Conservation (phyloP, 2,329 filamentous ascomycete species). For the Stachybotrys chartarum region DNA sequence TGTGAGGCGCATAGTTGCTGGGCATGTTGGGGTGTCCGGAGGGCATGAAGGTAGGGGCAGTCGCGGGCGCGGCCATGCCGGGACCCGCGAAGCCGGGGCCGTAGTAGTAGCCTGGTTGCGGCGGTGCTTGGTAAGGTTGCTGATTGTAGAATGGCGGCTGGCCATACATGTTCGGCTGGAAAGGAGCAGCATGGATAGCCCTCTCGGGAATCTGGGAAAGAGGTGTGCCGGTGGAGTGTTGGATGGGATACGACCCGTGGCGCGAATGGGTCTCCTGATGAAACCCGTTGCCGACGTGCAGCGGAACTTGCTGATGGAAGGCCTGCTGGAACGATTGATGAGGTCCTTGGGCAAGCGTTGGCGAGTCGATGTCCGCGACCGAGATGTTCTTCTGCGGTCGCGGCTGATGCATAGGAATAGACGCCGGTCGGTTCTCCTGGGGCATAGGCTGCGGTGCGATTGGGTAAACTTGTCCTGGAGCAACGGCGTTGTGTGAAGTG, state of each 20-base stretch:
- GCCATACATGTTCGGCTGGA: slow-evolving; percentile 68
- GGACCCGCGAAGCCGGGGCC: slow-evolving; percentile 41
- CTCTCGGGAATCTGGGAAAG: slow-evolving; percentile 89
- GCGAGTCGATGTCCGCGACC: slow-evolving; percentile 85
- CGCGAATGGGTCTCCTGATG: slow-evolving; percentile 56
- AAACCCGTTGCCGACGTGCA: slow-evolving; percentile 56
- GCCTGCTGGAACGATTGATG: slow-evolving; percentile 77
- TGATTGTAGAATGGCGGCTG: slow-evolving; percentile 51
- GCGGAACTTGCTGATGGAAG: slow-evolving; percentile 90
- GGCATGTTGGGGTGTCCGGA: slow-evolving; percentile 39
- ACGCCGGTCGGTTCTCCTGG: slow-evolving; percentile 45
- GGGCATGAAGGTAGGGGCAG: slow-evolving; percentile 51
- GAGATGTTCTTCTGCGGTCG: slow-evolving; percentile 92
- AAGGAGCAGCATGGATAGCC: slow-evolving; percentile 82
- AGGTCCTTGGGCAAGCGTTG: slow-evolving; percentile 49
- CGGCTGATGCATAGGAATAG: slow-evolving; percentile 81
- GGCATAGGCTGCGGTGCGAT: slow-evolving; percentile 47
- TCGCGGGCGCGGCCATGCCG: slow-evolving; percentile 47
- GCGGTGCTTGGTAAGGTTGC: slow-evolving; percentile 30
- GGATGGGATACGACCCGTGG: slow-evolving; percentile 62
- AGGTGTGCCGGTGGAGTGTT: slow-evolving; percentile 69
- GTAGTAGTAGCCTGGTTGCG: slow-evolving; percentile 63
- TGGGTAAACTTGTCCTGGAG: slow-evolving; percentile 51
- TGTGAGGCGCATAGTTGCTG: slow-evolving; percentile 31
- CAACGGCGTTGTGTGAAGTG: slow-evolving; percentile 42